phyloP scores from a whole-genome alignment of 2,329 filamentous ascomycete genomes.

The Nannizziopsis barbatae region DNA sequence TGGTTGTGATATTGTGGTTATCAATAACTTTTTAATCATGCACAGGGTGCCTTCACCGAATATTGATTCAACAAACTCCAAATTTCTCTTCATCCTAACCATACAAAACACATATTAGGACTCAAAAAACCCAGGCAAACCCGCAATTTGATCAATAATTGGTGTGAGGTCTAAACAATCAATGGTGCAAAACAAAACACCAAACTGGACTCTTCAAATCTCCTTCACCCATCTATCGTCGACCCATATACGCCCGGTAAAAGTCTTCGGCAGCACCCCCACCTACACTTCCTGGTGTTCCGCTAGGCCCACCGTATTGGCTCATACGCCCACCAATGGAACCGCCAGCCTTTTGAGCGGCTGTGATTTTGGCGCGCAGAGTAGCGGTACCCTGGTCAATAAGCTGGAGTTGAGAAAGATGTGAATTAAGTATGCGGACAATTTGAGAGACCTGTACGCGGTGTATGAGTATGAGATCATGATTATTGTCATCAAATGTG shows the following conservation, averaged over 20 bases:
- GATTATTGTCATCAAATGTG: neutral
- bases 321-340: slow-evolving; percentile 37
- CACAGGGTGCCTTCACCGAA: no score
- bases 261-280: slow-evolving; percentile 70
- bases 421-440: slow-evolving; percentile 85
- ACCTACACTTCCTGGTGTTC: slow-evolving; percentile 21
- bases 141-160: no score
- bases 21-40: neutral
- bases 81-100: no score
- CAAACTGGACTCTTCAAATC: neutral
- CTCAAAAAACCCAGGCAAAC: neutral
- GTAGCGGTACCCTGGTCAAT: slow-evolving; percentile 78
- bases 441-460: slow-evolving; percentile 70
- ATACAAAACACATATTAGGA: neutral
- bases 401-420: slow-evolving; percentile 81
- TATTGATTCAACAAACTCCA: no score
- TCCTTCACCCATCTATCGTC: slow-evolving; percentile 33
- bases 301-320: slow-evolving; percentile 25
- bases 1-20: neutral
- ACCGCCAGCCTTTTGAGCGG: slow-evolving; percentile 68
- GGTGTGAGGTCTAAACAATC: no score
- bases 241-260: slow-evolving; percentile 75
- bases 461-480: neutral
- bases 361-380: slow-evolving; percentile 69
- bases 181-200: neutral